These are phyloP conservation scores for Helianthus annuus DNA, from an alignment of 129 eudicot species.

Conservation along the genomic window DNA sequence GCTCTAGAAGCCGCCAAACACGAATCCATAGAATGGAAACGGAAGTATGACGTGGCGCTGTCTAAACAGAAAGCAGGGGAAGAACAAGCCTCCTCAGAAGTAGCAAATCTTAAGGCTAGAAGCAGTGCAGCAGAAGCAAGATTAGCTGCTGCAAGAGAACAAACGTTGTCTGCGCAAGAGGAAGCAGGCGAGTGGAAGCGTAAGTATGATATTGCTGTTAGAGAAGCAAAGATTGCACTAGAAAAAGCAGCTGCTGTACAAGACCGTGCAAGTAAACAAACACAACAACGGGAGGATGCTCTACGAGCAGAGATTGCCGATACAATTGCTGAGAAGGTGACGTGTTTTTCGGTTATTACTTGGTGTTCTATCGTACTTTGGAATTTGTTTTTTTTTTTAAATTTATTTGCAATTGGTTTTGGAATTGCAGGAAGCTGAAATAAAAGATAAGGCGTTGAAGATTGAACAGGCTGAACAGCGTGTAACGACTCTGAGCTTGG, in stretches of 20 bases:
- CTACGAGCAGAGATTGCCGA: slow-evolving; percentile 68
- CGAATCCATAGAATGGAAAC: slow-evolving; percentile 81
- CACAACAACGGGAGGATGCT: slow-evolving; percentile 82
- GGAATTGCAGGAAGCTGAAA: slow-evolving; percentile 67
- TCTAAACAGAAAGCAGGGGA: slow-evolving; percentile 71
- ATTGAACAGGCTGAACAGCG: slow-evolving; percentile 86
- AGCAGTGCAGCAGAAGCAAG: slow-evolving; percentile 93
- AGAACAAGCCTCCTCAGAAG: slow-evolving; percentile 72
- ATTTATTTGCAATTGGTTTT: slow-evolving; percentile 21
- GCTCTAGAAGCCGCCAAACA: slow-evolving; percentile 63
- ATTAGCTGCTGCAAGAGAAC: slow-evolving; percentile 90
- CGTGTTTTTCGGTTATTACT: background rate
- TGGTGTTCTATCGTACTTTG: background rate
- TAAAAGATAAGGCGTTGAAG: slow-evolving; percentile 69
- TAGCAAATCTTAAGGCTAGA: slow-evolving; percentile 70
- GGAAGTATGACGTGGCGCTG: slow-evolving; percentile 67
- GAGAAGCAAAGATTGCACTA: slow-evolving; percentile 80
- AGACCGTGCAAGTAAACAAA: slow-evolving; percentile 72
- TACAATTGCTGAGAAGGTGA: slow-evolving; percentile 71
- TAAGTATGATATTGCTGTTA: slow-evolving; percentile 80
- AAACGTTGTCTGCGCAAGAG: slow-evolving; percentile 83
- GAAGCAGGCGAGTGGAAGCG: slow-evolving; percentile 99
- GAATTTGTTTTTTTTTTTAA: background rate
- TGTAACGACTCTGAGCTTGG: slow-evolving; percentile 79
- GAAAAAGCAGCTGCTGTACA: slow-evolving; percentile 91